Conservation (phyloP, 2,329 filamentous ascomycete genomes). For the Trichoderma simmonsii region DNA sequence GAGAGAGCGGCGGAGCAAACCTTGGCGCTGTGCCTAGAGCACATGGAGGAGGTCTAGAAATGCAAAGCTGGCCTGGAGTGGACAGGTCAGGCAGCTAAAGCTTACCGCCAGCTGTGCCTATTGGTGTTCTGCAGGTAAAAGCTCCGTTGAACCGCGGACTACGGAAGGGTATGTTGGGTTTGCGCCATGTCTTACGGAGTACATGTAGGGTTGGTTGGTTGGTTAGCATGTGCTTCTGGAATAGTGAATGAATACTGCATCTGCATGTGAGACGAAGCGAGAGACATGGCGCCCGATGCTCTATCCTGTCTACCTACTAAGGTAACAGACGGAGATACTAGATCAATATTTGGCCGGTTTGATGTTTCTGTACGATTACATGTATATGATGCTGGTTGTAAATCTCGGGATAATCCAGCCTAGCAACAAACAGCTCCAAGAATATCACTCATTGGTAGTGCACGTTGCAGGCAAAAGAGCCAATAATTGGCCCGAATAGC, state of each 20-base stretch:
- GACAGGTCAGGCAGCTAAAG: neutral
- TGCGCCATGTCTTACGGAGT: neutral
- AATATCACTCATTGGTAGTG: neutral
- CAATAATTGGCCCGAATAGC: neutral
- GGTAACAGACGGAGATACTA: neutral
- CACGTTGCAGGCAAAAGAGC: neutral
- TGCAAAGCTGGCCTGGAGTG: neutral
- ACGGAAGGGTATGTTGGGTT: neutral
- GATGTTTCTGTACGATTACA: neutral
- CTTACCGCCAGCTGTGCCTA: neutral
- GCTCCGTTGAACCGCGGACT: neutral
- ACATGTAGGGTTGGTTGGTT: neutral
- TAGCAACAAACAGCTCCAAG: neutral
- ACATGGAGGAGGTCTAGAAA: neutral
- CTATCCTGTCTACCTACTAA: neutral
- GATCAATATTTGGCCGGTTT: neutral
- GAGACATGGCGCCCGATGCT: neutral
- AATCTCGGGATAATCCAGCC: neutral
- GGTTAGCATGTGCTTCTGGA: neutral
- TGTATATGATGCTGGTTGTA: neutral
- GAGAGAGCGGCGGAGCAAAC: constrained; percentile 7
- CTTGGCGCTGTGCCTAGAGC: constrained; percentile 8
- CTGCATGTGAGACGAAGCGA: neutral
- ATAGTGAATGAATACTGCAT: neutral
- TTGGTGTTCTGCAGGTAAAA: neutral